Conservation (phyloP, 2,329 filamentous ascomycete genomes). For the Claviceps purpurea region DNA sequence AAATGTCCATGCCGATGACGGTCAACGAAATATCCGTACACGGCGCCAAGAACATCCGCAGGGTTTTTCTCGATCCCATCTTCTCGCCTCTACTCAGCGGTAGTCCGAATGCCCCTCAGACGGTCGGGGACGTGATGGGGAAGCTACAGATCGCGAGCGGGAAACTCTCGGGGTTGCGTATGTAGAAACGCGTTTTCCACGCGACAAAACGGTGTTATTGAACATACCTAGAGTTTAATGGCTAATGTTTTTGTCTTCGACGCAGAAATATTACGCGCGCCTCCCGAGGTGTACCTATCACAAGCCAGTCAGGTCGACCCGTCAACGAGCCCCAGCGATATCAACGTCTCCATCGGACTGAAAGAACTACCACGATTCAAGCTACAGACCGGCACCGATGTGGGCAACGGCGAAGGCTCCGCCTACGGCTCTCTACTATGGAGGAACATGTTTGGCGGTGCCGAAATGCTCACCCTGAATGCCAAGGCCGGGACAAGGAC, state of each 20-base stretch:
- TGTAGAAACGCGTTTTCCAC: conserved; percentile 9
- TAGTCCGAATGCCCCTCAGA: conserved; percentile 54
- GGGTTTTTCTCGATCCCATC: conserved; percentile 68
- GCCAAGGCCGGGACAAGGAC: conserved; percentile 83
- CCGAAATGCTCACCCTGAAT: conserved; percentile 77
- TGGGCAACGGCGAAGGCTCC: conserved; percentile 87
- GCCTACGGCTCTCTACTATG: conserved; percentile 79
- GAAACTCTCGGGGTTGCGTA: conserved; percentile 73
- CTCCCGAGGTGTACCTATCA: conserved; percentile 72
- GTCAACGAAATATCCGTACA: conserved; percentile 77
- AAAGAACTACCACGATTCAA: conserved; percentile 72
- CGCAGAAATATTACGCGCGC: conserved; percentile 73
- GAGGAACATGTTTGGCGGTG: conserved; percentile 89
- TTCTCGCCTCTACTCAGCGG: conserved; percentile 64
- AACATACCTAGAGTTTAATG: conserved; percentile 8
- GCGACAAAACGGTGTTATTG: too few species aligned
- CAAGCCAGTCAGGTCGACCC: conserved; percentile 56
- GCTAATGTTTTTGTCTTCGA: conserved; percentile 7
- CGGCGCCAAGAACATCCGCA: conserved; percentile 71
- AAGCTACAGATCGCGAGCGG: conserved; percentile 57
- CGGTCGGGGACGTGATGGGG: conserved; percentile 63
- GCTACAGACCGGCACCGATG: conserved; percentile 86
- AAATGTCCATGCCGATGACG: conserved; percentile 75
- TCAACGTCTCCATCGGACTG: conserved; percentile 73
- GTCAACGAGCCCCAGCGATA: conserved; percentile 57